A percentile compares a stretch with the other conserved stretches of the same genome.
phyloP scores from a whole-genome alignment of 805 yeast genomes.

The Danielozyma ontarioensis region DNA sequence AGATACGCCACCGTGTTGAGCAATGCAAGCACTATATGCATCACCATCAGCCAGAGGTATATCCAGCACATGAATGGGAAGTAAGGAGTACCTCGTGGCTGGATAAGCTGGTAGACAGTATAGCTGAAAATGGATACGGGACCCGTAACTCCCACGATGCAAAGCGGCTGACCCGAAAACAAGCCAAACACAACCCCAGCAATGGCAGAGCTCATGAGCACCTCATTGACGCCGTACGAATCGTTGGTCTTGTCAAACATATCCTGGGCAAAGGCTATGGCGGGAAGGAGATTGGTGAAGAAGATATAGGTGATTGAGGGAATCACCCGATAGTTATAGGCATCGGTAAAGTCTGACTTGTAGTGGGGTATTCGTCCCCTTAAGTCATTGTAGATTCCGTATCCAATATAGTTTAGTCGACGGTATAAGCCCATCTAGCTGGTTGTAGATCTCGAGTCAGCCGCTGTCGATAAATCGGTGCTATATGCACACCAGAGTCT shows the following conservation, averaged over 20 bases:
- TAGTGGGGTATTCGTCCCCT: conserved; percentile 59
- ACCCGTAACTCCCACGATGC: conserved; percentile 96
- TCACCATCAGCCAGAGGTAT: conserved; percentile 82
- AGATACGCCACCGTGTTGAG: conserved; percentile 63
- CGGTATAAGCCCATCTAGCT: too few species aligned
- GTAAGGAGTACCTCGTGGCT: conserved; percentile 50
- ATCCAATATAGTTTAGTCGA: conserved; percentile 18
- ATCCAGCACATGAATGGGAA: conserved; percentile 97
- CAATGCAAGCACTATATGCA: conserved; percentile 71
- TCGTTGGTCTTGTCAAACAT: conserved; percentile 89
- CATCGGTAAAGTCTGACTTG: conserved; percentile 75
- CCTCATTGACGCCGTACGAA: conserved; percentile 89
- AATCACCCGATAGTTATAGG: conserved; percentile 76
- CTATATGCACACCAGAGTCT: too few species aligned
- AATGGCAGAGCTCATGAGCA: conserved; percentile 74
- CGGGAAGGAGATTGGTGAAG: conserved; percentile 88
- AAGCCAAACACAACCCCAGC: conserved; percentile 88
- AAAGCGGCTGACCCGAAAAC: conserved; percentile 84
- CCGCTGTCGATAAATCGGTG: too few species aligned
- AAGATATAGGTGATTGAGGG: conserved; percentile 81
- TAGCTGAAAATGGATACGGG: conserved; percentile 90
- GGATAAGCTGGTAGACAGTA: conserved; percentile 73
- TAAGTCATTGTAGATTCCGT: conserved; percentile 53
- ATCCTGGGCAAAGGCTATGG: conserved; percentile 94
- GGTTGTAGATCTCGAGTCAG: too few species aligned